Conservation (phyloP, 331 rosid genomes). For the Acacia concinna region DNA sequence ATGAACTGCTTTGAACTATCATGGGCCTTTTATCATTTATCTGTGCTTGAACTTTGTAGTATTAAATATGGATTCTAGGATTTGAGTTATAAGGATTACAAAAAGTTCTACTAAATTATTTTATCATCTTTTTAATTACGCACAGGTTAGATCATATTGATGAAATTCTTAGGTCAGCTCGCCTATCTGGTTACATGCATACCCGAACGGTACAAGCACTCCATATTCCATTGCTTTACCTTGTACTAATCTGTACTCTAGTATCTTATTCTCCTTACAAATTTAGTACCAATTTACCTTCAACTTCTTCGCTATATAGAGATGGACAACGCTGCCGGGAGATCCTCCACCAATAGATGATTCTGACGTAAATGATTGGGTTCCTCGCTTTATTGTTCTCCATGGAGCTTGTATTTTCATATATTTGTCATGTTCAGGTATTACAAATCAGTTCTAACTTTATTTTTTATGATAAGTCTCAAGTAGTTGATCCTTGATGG, state of each 20-base stretch:
- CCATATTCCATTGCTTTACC: constrained; percentile 19
- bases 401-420: constrained; percentile 81
- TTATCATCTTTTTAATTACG: constrained; percentile 20
- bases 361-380: constrained; percentile 86
- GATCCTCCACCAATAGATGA: constrained; percentile 95
- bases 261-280: constrained; percentile 8
- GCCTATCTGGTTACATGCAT: constrained; percentile 79
- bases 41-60: not conserved
- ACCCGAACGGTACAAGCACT: constrained; percentile 72
- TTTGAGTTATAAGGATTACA: constrained; percentile 19
- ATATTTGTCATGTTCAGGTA: constrained; percentile 78
- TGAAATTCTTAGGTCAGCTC: constrained; percentile 85
- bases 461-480: not conserved
- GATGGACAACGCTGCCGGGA: constrained; percentile 92
- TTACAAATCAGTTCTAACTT: not conserved
- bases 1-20: constrained; percentile 20
- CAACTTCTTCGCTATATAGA: constrained; percentile 38
- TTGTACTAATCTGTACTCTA: constrained; percentile 5
- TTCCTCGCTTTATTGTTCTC: constrained; percentile 94
- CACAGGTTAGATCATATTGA: constrained; percentile 86
- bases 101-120: not conserved
- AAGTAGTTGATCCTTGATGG: not conserved
- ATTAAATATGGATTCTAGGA: constrained; percentile 23
- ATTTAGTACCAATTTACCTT: constrained; percentile 21
- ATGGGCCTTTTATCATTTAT: constrained; percentile 1